A percentile compares a stretch with the other conserved stretches of the same genome.
phyloP scores from a whole-genome alignment of 2,329 filamentous ascomycete species.

The Trichoderma afroharzianum region DNA sequence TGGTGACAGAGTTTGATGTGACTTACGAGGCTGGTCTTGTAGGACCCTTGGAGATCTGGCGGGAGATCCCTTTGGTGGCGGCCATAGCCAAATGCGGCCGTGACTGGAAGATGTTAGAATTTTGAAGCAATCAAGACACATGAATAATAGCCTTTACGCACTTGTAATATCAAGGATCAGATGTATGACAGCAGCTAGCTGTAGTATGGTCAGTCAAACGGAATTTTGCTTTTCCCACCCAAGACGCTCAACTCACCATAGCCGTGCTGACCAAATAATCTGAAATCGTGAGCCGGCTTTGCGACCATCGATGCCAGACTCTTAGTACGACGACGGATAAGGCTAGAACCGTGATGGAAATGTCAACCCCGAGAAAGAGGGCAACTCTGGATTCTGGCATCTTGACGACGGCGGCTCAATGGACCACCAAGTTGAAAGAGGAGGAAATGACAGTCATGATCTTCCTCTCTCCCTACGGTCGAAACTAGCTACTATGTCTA shows the following conservation, averaged over 20 bases:
- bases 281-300: not conserved
- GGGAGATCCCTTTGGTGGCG: not conserved
- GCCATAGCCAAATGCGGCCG: not conserved
- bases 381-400: not conserved
- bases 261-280: not conserved
- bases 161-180: not conserved
- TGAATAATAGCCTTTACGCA: not conserved
- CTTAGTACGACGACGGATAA: not conserved
- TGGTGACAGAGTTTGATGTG: not conserved
- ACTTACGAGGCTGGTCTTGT: not conserved
- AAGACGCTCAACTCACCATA: not conserved
- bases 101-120: not conserved
- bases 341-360: not conserved
- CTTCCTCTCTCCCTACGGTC: not conserved
- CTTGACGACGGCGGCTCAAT: not conserved
- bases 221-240: not conserved
- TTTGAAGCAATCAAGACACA: not conserved
- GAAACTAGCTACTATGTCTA: not conserved
- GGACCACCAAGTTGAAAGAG: not conserved
- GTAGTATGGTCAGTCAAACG: not conserved
- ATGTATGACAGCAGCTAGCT: not conserved
- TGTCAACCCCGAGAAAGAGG: not conserved
- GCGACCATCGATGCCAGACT: not conserved
- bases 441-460: not conserved
- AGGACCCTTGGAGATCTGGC: not conserved